Evolutionary conservation across 2,329 filamentous ascomycete genomes (phyloP).

Genomic region (Fusarium newnesense): DNA sequence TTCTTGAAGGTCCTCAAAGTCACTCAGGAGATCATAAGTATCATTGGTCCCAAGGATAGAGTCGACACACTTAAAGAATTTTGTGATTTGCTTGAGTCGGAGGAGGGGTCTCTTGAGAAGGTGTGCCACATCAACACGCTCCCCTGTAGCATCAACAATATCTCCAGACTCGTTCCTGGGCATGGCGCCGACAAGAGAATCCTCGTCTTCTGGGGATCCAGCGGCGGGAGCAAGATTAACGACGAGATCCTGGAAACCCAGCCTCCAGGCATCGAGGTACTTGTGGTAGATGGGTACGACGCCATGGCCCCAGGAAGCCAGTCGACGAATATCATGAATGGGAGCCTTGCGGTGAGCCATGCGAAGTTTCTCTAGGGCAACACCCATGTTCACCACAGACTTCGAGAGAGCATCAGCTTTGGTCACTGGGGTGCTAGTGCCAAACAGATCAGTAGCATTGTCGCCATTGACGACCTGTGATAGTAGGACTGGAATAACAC

Average conservation of each 20-base stretch:
- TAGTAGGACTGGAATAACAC: slow-evolving; percentile 91
- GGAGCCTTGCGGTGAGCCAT: slow-evolving; percentile 84
- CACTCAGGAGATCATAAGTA: slow-evolving; percentile 52
- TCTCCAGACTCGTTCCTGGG: slow-evolving; percentile 73
- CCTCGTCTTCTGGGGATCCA: slow-evolving; percentile 64
- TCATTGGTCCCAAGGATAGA: slow-evolving; percentile 62
- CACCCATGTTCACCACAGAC: slow-evolving; percentile 93
- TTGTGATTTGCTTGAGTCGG: slow-evolving; percentile 86
- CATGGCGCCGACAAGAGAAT: slow-evolving; percentile 68
- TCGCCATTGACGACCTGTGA: slow-evolving; percentile 82
- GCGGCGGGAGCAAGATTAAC: slow-evolving; percentile 85
- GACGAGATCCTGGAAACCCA: slow-evolving; percentile 94
- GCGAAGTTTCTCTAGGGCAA: slow-evolving; percentile 86
- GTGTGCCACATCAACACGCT: slow-evolving; percentile 93
- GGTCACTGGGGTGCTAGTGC: slow-evolving; percentile 60
- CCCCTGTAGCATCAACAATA: slow-evolving; percentile 78
- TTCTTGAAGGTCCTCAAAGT: slow-evolving; percentile 78
- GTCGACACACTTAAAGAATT: slow-evolving; percentile 78
- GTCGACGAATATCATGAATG: slow-evolving; percentile 73
- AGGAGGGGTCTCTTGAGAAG: slow-evolving; percentile 89
- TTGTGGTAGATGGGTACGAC: slow-evolving; percentile 83
- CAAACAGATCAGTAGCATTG: slow-evolving; percentile 74
- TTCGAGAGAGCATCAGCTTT: slow-evolving; percentile 75
- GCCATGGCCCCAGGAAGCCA: slow-evolving; percentile 84
- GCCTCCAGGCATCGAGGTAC: slow-evolving; percentile 88